Evolutionary conservation across 2,329 filamentous ascomycete genomes (phyloP).

Genomic region (Xylaria sp.): DNA sequence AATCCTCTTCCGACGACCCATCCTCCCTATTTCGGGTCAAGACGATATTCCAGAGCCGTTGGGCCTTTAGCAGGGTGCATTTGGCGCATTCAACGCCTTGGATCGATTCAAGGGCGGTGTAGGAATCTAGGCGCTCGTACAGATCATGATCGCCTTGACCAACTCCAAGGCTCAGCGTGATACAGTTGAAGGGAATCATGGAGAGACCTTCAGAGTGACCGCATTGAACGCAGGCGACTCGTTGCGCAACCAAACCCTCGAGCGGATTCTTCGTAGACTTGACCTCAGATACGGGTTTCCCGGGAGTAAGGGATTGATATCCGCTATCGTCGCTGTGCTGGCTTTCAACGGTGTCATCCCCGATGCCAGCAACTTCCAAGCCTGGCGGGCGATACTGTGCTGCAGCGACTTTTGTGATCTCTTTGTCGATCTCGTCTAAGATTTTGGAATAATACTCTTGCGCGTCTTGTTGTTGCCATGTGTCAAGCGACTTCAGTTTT

Average conservation of each 20-base stretch:
- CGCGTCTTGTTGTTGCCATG: constrained; percentile 95
- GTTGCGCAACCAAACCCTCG: constrained; percentile 85
- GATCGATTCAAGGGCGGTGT: constrained; percentile 83
- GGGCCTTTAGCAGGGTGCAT: constrained; percentile 75
- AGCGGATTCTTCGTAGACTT: constrained; percentile 71
- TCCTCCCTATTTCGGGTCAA: constrained; percentile 47
- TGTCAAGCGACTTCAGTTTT: constrained; percentile 88
- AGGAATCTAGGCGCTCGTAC: constrained; percentile 80
- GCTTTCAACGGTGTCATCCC: constrained; percentile 52
- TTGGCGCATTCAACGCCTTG: constrained; percentile 90
- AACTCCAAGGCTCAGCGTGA: constrained; percentile 81
- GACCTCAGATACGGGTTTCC: constrained; percentile 45
- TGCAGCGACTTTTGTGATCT: constrained; percentile 61
- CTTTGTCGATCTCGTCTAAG: constrained; percentile 82
- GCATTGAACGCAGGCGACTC: constrained; percentile 85
- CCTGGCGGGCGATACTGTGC: constrained; percentile 43
- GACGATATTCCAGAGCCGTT: constrained; percentile 54
- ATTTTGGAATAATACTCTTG: constrained; percentile 97
- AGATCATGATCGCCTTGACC: constrained; percentile 69
- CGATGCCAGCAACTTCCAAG: constrained; percentile 47
- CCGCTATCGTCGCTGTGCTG: constrained; percentile 63
- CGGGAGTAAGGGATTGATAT: constrained; percentile 54
- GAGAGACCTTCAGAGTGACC: constrained; percentile 87
- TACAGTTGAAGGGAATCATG: constrained; percentile 90
- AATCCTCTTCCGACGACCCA: constrained; percentile 51